Percentiles rank a stretch among this genome's conserved stretches.
These are phyloP conservation scores for Stachybotrys chartarum DNA, from an alignment of 2,329 filamentous ascomycete species.

Conservation along the genomic window DNA sequence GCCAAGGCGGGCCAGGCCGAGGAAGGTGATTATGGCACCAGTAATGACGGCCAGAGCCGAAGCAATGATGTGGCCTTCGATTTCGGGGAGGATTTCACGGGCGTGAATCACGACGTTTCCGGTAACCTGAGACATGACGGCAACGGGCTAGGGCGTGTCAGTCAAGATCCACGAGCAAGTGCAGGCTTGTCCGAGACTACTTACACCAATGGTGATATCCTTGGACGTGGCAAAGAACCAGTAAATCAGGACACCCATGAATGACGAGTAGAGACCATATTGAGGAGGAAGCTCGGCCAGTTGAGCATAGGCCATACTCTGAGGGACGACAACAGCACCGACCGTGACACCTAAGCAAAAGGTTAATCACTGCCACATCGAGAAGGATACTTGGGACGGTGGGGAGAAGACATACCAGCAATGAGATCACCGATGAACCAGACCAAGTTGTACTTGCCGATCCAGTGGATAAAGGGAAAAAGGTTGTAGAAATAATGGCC, in stretches of 20 bases:
- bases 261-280: slow-evolving; percentile 62
- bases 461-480: slow-evolving; percentile 43
- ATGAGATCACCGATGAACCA: slow-evolving; percentile 41
- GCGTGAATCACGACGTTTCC: slow-evolving; percentile 38
- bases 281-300: slow-evolving; percentile 40
- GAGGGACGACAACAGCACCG: slow-evolving; percentile 47
- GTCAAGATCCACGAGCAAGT: slow-evolving; percentile 4
- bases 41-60: slow-evolving; percentile 40
- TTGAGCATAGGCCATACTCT: slow-evolving; percentile 46
- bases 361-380: slow-evolving; percentile 12
- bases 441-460: slow-evolving; percentile 39
- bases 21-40: slow-evolving; percentile 39
- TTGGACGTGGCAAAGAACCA: slow-evolving; percentile 99
- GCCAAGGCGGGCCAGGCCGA: slow-evolving; percentile 43
- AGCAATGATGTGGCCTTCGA: slow-evolving; percentile 35
- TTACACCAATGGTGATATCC: slow-evolving; percentile 75
- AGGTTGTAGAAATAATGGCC: slow-evolving; percentile 30
- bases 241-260: slow-evolving; percentile 91
- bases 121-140: slow-evolving; percentile 45
- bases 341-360: slow-evolving; percentile 31
- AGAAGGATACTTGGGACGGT: not conserved
- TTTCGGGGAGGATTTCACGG: slow-evolving; percentile 27
- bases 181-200: slow-evolving; percentile 18
- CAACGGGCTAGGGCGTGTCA: slow-evolving; percentile 35
- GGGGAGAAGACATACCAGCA: slow-evolving; percentile 25